Evolutionary conservation across 139 green algal species (phyloP).

Genomic region (Edaphochlamys debaryana): DNA sequence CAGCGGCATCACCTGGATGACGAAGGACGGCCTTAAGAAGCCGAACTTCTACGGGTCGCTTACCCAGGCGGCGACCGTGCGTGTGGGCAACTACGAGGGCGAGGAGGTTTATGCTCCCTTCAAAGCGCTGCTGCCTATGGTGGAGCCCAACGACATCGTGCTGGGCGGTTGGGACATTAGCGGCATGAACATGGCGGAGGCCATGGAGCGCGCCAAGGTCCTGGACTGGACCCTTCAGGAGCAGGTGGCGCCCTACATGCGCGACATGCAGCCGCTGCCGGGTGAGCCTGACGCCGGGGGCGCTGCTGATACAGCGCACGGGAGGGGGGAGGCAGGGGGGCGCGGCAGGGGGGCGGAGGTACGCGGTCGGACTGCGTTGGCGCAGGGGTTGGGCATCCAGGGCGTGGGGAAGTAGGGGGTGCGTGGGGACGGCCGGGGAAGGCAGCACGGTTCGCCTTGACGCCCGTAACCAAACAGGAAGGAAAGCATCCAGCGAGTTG

Average conservation of each 20-base stretch:
- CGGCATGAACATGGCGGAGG: slow-evolving; percentile 91
- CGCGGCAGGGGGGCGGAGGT: too few species aligned
- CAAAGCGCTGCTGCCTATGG: slow-evolving; percentile 90
- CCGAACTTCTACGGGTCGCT: slow-evolving; percentile 99
- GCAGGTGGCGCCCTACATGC: slow-evolving; percentile 96
- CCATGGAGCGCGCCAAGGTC: slow-evolving; percentile 90
- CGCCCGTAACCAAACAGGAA: too few species aligned
- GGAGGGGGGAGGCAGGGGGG: too few species aligned
- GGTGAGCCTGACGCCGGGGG: too few species aligned
- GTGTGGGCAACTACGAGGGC: slow-evolving; percentile 94
- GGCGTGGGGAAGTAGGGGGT: too few species aligned
- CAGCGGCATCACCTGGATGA: slow-evolving; percentile 98
- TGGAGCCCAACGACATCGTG: slow-evolving; percentile 96
- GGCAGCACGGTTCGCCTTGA: too few species aligned
- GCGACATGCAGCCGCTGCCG: slow-evolving; percentile 90
- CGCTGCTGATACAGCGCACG: too few species aligned
- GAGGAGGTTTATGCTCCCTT: slow-evolving; percentile 96
- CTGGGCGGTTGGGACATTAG: slow-evolving; percentile 99
- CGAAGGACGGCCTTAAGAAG: slow-evolving; percentile 94
- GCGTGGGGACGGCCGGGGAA: too few species aligned
- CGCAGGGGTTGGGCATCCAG: too few species aligned
- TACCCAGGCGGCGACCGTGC: slow-evolving; percentile 94
- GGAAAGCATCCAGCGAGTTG: too few species aligned
- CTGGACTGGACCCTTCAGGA: slow-evolving; percentile 97
- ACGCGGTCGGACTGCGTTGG: too few species aligned